phyloP scores from a whole-genome alignment of 257 asterid species.

The Voacanga thouarsii region DNA sequence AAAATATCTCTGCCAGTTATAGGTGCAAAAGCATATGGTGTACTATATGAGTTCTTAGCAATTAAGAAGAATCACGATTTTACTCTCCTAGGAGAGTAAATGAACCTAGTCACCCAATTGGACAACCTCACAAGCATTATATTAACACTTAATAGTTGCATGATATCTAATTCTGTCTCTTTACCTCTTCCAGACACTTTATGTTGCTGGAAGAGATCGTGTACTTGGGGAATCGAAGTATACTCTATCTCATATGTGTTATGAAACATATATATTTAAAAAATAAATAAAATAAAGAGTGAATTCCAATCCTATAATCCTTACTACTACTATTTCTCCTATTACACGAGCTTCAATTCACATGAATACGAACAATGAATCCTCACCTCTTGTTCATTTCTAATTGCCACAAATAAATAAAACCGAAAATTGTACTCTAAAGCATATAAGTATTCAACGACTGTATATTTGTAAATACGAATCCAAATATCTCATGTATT shows the following conservation, averaged over 20 bases:
- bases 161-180: background rate
- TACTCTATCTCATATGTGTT: background rate
- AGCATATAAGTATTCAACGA: background rate
- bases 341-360: no score
- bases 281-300: no score
- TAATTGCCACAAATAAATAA: constrained; percentile 10
- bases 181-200: background rate
- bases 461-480: background rate
- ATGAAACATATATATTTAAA: no score
- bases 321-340: no score
- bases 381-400: background rate
- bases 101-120: background rate
- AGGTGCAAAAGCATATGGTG: background rate
- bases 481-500: background rate
- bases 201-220: background rate
- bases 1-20: background rate
- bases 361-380: constrained; percentile 3
- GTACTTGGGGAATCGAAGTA: background rate
- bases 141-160: background rate
- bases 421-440: background rate
- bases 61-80: background rate
- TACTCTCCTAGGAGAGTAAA: background rate
- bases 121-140: background rate
- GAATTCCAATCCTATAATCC: no score
- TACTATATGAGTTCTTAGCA: background rate